Conservation (phyloP, 331 rosid genomes). For the Pyrus hybrid region DNA sequence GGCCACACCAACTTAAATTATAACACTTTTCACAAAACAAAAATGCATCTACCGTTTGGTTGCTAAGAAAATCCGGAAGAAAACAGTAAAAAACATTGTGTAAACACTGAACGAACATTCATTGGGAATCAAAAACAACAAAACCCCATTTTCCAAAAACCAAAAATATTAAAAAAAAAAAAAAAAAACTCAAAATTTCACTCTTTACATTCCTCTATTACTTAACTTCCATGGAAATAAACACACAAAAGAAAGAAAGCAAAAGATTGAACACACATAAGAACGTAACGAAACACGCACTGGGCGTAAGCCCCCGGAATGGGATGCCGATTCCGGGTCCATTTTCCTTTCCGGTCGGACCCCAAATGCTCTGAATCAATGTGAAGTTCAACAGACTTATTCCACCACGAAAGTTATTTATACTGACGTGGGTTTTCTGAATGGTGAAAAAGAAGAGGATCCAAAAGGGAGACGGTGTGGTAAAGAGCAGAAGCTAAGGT, state of each 20-base stretch:
- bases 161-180: background rate
- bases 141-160: background rate
- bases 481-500: background rate
- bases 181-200: background rate
- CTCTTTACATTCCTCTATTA: background rate
- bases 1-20: background rate
- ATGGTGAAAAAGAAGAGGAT: background rate
- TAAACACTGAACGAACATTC: background rate
- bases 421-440: background rate
- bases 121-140: background rate
- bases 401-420: background rate
- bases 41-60: background rate
- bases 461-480: background rate
- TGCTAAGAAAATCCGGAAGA: background rate
- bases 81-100: background rate
- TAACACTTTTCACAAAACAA: background rate
- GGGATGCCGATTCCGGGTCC: slow-evolving; percentile 5
- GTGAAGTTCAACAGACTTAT: background rate
- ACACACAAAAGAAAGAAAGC: background rate
- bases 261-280: background rate
- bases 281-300: background rate
- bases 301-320: background rate
- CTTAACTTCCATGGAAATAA: background rate
- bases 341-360: background rate
- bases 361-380: background rate